phyloP scores from a whole-genome alignment of 73 alveolate species.

The Stentor roeselii region DNA sequence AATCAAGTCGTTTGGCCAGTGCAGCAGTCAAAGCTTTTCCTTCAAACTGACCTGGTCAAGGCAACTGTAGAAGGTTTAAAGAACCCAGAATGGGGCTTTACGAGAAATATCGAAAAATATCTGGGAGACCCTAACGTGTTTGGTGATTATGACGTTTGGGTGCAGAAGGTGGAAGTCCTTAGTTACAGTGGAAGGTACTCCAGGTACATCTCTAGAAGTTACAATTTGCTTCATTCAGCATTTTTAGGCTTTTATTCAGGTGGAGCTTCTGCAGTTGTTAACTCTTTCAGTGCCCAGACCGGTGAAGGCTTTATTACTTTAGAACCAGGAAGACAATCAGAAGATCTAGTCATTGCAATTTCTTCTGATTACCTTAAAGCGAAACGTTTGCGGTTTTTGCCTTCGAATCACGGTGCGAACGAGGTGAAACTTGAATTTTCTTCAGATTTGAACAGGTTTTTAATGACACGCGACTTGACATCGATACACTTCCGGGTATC shows the following conservation, averaged over 20 bases:
- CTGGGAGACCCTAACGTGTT: background rate
- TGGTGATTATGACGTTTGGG: background rate
- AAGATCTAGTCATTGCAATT: background rate
- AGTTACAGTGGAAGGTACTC: background rate
- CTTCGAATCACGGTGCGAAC: background rate
- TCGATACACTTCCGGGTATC: background rate
- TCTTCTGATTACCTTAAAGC: background rate
- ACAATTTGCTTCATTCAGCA: background rate
- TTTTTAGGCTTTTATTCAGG: background rate
- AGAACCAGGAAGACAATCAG: background rate
- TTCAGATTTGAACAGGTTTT: background rate
- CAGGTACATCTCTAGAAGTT: background rate
- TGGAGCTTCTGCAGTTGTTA: background rate
- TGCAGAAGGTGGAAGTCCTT: background rate
- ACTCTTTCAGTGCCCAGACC: background rate
- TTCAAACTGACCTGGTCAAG: background rate
- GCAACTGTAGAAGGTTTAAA: background rate
- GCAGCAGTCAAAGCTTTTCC: background rate
- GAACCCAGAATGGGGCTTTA: background rate
- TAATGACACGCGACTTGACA: background rate
- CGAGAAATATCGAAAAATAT: background rate
- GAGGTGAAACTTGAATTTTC: background rate
- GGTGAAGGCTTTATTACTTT: too few relatives aligned
- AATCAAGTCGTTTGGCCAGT: constrained; percentile 1
- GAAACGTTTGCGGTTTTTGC: too few relatives aligned